Conservation (phyloP, 192 early-diverging fungal species). For the Podila minutissima region DNA sequence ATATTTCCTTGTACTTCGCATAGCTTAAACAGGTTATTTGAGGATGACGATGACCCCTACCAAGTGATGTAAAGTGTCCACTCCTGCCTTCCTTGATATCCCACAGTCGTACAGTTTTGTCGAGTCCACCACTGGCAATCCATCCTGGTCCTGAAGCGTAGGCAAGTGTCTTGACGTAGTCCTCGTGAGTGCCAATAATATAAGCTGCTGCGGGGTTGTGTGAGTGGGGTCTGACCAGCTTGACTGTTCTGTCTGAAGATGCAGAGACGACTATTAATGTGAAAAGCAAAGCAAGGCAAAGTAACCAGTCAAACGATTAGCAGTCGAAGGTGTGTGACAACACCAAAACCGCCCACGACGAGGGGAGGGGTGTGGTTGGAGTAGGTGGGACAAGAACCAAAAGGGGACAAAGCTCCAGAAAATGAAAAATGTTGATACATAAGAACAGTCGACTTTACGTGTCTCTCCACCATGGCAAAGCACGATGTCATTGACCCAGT, state of each 20-base stretch:
- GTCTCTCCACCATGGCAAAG: constrained; percentile 71
- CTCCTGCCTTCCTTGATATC: constrained; percentile 75
- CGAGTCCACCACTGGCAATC: constrained; percentile 93
- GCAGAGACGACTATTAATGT: constrained; percentile 75
- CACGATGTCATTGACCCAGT: constrained; percentile 97
- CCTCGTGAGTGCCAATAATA: constrained; percentile 85
- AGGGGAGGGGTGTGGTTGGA: not conserved
- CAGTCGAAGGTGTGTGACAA: not conserved
- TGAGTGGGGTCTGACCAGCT: constrained; percentile 75
- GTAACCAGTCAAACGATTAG: not conserved
- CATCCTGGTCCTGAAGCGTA: constrained; percentile 75
- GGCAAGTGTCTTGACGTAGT: constrained; percentile 93
- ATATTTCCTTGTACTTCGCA: no score
- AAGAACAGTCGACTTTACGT: constrained; percentile 55
- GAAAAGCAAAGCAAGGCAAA: not conserved
- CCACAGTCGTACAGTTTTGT: constrained; percentile 91
- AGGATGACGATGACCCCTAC: constrained; percentile 1
- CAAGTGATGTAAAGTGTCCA: constrained; percentile 55
- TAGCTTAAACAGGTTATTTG: no score
- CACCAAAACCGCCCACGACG: no score
- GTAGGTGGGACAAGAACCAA: not conserved
- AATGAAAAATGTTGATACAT: not conserved
- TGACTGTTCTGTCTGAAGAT: constrained; percentile 93
- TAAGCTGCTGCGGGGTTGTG: constrained; percentile 57
- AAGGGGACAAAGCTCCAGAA: not conserved